A percentile compares a stretch with the other conserved stretches of the same genome.
Conservation (phyloP, 2,329 filamentous ascomycete genomes). For the Sporothrix mexicana region DNA sequence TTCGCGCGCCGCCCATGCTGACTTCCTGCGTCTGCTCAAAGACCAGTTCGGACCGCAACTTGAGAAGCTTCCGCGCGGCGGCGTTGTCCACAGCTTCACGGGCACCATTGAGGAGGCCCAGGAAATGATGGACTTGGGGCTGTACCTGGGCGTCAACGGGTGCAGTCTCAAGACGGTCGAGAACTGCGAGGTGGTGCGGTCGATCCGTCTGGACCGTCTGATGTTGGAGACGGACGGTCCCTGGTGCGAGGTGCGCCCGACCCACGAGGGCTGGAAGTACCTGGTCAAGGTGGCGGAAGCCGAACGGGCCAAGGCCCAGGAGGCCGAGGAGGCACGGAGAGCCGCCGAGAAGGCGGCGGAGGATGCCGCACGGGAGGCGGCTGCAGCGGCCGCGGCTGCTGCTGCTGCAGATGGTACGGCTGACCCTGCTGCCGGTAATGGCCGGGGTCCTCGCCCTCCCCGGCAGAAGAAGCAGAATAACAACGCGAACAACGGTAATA, state of each 20-base stretch:
- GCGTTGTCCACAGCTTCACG: slow-evolving; percentile 94
- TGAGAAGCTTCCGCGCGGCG: slow-evolving; percentile 69
- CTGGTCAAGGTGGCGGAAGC: slow-evolving; percentile 48
- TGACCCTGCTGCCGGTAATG: neutral
- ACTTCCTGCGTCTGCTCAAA: slow-evolving; percentile 77
- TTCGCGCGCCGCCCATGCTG: slow-evolving; percentile 81
- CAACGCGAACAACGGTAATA: slow-evolving; percentile 37
- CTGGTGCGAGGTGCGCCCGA: slow-evolving; percentile 93
- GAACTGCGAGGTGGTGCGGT: slow-evolving; percentile 82
- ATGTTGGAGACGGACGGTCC: slow-evolving; percentile 98
- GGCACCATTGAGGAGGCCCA: slow-evolving; percentile 85
- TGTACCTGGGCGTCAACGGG: slow-evolving; percentile 94
- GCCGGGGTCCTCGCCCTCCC: slow-evolving; percentile 33
- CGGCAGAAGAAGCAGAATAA: slow-evolving; percentile 38
- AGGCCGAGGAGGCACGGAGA: slow-evolving; percentile 35
- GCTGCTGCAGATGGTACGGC: neutral
- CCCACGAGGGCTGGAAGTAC: slow-evolving; percentile 82
- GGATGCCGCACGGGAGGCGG: slow-evolving; percentile 29
- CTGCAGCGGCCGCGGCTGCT: slow-evolving; percentile 3
- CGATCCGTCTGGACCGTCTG: slow-evolving; percentile 76
- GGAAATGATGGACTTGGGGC: slow-evolving; percentile 73
- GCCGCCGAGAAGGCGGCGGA: slow-evolving; percentile 29
- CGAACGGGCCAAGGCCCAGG: slow-evolving; percentile 39
- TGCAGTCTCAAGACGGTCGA: slow-evolving; percentile 95
- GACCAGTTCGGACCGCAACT: slow-evolving; percentile 63